Evolutionary conservation across 495 filamentous ascomycete genomes (phyloP).

Genomic region (Aspergillus diversus): DNA sequence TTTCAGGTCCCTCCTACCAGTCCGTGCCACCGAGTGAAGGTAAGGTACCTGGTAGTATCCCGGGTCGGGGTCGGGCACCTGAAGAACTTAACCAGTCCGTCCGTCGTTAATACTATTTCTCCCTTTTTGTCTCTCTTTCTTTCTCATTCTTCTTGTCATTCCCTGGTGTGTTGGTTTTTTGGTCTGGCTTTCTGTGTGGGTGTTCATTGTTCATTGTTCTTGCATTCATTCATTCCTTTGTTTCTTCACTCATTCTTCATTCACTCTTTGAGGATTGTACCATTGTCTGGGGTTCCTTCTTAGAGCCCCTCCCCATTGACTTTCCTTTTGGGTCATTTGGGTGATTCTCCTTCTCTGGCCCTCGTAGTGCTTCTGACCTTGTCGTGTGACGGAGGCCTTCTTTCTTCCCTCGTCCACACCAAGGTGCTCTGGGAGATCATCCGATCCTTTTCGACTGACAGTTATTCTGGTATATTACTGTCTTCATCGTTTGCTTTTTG

Average conservation of each 20-base stretch:
- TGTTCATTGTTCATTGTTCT: slow-evolving; percentile 19
- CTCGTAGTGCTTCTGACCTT: slow-evolving; percentile 16
- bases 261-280: slow-evolving; percentile 1
- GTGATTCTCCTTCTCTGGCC: not conserved
- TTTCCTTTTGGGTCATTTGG: slow-evolving; percentile 5
- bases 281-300: not conserved
- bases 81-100: not conserved
- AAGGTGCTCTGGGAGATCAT: slow-evolving; percentile 12
- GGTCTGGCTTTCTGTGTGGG: slow-evolving; percentile 19
- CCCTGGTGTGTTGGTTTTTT: slow-evolving; percentile 11
- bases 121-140: slow-evolving; percentile 12
- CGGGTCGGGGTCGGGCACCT: not conserved
- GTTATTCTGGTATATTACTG: slow-evolving; percentile 20
- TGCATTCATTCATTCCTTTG: slow-evolving; percentile 17
- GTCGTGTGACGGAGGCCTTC: slow-evolving; percentile 20
- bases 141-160: slow-evolving; percentile 13
- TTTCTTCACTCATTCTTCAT: slow-evolving; percentile 15
- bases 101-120: not conserved
- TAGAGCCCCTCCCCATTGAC: slow-evolving; percentile 11
- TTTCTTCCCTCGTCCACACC: slow-evolving; percentile 1
- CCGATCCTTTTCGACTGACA: slow-evolving; percentile 19
- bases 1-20: too few species aligned
- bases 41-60: too few species aligned
- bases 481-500: not conserved
- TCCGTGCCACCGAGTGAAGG: too few species aligned